Percentiles rank a stretch among this genome's conserved stretches.
These are phyloP conservation scores for Irpex sp. DNA, from an alignment of 1,284 basidiomycete species.

Conservation along the genomic window DNA sequence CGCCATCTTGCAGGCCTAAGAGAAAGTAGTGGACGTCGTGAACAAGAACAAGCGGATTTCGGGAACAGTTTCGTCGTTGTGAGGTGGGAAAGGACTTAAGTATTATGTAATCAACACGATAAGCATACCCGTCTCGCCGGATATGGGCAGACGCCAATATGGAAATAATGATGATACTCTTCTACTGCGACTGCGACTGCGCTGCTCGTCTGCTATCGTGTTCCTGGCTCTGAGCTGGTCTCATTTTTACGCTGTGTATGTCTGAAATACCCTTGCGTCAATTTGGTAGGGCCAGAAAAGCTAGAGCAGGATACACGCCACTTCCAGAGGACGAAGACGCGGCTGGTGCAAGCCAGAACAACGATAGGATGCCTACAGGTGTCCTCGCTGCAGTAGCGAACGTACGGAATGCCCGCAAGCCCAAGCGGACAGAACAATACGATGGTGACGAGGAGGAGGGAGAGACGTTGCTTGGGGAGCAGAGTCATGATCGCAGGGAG, in stretches of 20 bases:
- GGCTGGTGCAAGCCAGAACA: conserved; percentile 32
- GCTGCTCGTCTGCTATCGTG: conserved; percentile 1
- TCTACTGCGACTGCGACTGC: neutral
- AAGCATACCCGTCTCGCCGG: neutral
- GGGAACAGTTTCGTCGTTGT: neutral
- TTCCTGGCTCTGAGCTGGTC: conserved; percentile 4
- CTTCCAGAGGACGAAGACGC: conserved; percentile 30
- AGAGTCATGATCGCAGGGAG: conserved; percentile 32
- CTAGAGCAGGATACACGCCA: conserved; percentile 44
- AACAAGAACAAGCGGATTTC: neutral
- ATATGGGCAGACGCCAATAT: neutral
- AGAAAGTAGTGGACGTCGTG: neutral
- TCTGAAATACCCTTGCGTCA: conserved; percentile 69
- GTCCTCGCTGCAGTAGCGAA: conserved; percentile 35
- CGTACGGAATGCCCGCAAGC: conserved; percentile 30
- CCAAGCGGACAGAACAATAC: conserved; percentile 48
- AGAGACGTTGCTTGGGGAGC: conserved; percentile 43
- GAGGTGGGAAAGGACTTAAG: neutral
- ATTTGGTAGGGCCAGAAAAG: conserved; percentile 47
- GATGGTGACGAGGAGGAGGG: conserved; percentile 60
- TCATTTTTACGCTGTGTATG: conserved; percentile 32
- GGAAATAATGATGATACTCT: neutral
- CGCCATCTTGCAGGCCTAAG: conserved; percentile 7
- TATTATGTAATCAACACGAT: neutral
- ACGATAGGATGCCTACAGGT: conserved; percentile 28